Base-by-base conservation (phyloP, 495 filamentous ascomycete species). In the Podospora anserina region DNA sequence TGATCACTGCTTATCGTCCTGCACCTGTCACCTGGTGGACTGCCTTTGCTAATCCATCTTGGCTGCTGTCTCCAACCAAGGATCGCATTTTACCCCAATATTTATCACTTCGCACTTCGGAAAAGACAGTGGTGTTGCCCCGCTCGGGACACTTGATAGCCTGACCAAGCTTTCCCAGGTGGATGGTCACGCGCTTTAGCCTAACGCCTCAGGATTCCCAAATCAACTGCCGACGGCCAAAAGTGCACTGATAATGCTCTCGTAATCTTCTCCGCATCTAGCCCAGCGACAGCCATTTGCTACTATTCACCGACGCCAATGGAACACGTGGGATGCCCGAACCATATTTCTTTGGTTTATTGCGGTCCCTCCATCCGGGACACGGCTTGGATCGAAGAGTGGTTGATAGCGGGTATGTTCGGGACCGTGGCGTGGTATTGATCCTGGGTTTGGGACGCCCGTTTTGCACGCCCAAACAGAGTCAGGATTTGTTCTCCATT, bases 151-250 rank as follows among this genome's bases (percentile, higher is more conserved):
- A n/a, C 11, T n/a, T 4, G 18, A 57, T 63, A 4, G 28, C 30
- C 66, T 53, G 20, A 63, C 44, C 61, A 30, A 55, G 58, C 61
- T 55, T 49, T 67, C 58, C 39, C 66, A 39, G 19, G 49, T 32
- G 61, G 34, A 44, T 63, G 61, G 61, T 63, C 61, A 62, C 32
- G 28, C n/a, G 23, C 57, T 62, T 28, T 63, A 23, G 58, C 58
- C 58, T 54, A 4, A 16, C n/a, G 30, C 60, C 9, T 7, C 59
- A 61, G 7, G 56, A 19, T n/a, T 26, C 3, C 30, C 18, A 68
- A 23, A 68, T 32, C 66, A 68, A 68, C 59, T 63, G 66, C 66
- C 66, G 66, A 68, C 20, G 34, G 3, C 20, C n/a, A 2, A 28
- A 53, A 16, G 18, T 20, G 23, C 23, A 30, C 27, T 63, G 39